These are phyloP conservation scores for Ophiostoma sp. DNA, from an alignment of 2,329 filamentous ascomycete genomes.

Conservation along the genomic window DNA sequence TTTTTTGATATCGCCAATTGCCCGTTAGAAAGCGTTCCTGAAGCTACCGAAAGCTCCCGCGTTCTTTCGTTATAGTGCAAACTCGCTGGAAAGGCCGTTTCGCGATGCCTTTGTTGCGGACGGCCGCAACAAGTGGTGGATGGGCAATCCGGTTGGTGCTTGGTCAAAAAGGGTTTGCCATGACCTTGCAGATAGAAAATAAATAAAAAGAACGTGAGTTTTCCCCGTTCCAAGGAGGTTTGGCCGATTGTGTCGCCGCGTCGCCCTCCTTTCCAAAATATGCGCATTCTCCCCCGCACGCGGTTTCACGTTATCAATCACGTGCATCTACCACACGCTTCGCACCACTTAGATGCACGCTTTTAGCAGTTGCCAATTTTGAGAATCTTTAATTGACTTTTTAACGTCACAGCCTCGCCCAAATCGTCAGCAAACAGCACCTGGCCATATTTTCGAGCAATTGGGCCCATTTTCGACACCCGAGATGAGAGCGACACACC, in stretches of 20 bases:
- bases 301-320: constrained; percentile 22
- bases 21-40: not conserved
- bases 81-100: not conserved
- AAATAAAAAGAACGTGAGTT: not conserved
- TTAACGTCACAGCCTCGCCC: not conserved
- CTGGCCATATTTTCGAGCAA: not conserved
- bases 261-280: constrained; percentile 4
- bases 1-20: not conserved
- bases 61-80: not conserved
- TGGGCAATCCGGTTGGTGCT: not conserved
- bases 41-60: not conserved
- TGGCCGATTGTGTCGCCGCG: not conserved
- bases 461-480: not conserved
- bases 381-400: not conserved
- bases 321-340: not conserved
- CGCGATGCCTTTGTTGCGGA: not conserved
- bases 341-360: not conserved
- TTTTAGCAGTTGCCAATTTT: constrained; percentile 9
- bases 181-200: not conserved
- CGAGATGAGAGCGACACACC: constrained; percentile 31
- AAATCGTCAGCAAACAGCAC: not conserved
- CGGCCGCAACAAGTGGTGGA: too few species aligned
- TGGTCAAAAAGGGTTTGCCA: not conserved
- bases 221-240: not conserved
- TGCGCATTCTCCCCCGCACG: constrained; percentile 19